A percentile compares a stretch with the other conserved stretches of the same genome.
Conservation (phyloP, 371 early-diverging fungal species). For the Mortierella sp. region DNA sequence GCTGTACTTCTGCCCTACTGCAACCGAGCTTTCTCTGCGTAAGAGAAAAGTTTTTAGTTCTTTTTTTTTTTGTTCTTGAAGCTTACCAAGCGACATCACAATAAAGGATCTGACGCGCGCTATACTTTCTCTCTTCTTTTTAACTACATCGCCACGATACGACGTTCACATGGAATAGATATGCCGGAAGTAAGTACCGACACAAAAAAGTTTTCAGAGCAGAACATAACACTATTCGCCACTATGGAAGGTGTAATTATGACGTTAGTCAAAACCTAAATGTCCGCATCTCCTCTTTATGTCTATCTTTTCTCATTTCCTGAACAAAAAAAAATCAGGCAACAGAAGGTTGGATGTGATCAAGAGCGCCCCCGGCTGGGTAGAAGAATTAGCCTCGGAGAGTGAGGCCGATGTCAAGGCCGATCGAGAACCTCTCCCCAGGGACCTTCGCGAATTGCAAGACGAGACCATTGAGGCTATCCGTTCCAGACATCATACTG, state of each 20-base stretch:
- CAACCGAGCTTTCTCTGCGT: conserved; percentile 23
- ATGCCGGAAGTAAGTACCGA: not conserved
- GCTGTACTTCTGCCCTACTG: conserved; percentile 10
- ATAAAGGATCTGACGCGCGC: not conserved
- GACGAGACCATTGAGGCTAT: conserved; percentile 25
- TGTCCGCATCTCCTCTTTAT: not conserved
- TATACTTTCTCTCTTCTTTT: not conserved
- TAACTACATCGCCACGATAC: not conserved
- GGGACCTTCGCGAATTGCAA: conserved; percentile 35
- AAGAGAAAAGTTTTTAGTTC: not conserved
- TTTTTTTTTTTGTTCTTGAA: not conserved
- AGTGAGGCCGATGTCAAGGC: conserved; percentile 57
- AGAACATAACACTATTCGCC: no score
- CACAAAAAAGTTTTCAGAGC: not conserved
- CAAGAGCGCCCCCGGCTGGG: conserved; percentile 56
- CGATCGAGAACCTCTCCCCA: conserved; percentile 45
- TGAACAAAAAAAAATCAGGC: not conserved
- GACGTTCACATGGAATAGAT: not conserved
- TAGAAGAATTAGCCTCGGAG: conserved; percentile 45
- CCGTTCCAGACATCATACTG: not conserved
- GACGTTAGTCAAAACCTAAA: no score
- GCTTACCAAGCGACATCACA: not conserved
- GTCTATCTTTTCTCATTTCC: not conserved
- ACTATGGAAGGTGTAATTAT: no score
- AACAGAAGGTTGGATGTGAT: conserved; percentile 15